Evolutionary conservation across 2,329 filamentous ascomycete genomes (phyloP).

Genomic region (Didymella segeticola): DNA sequence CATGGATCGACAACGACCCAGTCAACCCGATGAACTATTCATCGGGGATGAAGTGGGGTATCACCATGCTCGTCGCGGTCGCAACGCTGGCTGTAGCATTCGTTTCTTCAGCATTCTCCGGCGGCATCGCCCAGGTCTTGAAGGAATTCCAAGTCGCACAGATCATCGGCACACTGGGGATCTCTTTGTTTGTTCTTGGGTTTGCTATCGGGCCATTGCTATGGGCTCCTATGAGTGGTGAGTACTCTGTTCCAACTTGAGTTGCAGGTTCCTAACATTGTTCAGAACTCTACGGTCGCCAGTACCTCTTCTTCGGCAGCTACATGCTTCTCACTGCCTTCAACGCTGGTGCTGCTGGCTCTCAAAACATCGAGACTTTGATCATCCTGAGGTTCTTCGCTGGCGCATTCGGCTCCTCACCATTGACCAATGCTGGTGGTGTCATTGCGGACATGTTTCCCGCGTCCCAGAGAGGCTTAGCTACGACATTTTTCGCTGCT

Average conservation of each 20-base stretch:
- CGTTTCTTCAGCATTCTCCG: constrained; percentile 71
- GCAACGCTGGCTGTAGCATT: constrained; percentile 74
- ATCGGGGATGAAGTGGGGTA: constrained; percentile 66
- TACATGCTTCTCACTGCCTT: constrained; percentile 49
- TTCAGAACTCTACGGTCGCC: constrained; percentile 63
- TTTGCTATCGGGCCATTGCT: constrained; percentile 68
- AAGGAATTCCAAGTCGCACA: constrained; percentile 59
- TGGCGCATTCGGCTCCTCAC: constrained; percentile 50
- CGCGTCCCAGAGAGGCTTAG: constrained; percentile 52
- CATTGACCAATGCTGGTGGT: constrained; percentile 55
- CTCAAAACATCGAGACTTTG: constrained; percentile 54
- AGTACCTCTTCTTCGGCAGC: constrained; percentile 47
- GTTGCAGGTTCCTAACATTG: not conserved
- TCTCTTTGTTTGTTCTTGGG: constrained; percentile 70
- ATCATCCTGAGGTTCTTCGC: constrained; percentile 56
- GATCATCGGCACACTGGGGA: constrained; percentile 65
- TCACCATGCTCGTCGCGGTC: constrained; percentile 68
- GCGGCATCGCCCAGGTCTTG: constrained; percentile 63
- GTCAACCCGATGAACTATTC: constrained; percentile 71
- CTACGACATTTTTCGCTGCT: constrained; percentile 52
- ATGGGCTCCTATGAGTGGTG: constrained; percentile 62
- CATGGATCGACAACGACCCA: constrained; percentile 70
- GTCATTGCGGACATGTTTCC: constrained; percentile 24
- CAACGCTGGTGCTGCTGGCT: constrained; percentile 52
- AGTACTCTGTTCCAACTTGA: not conserved